Percentiles rank a stretch among this genome's conserved stretches.
Conservation (phyloP, 139 green algal species). For the Bryopsis sp. region DNA sequence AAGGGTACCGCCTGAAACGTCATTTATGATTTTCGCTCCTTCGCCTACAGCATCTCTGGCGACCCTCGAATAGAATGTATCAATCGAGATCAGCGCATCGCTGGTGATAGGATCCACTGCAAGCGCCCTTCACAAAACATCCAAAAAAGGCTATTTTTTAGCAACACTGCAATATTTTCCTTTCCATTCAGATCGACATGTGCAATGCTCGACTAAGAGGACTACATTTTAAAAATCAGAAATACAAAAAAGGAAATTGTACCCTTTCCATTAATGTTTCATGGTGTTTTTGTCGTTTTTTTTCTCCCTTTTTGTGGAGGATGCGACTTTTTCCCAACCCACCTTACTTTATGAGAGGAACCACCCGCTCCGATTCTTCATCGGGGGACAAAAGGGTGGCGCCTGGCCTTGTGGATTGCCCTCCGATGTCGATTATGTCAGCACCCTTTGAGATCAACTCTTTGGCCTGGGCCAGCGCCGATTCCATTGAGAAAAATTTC, state of each 20-base stretch:
- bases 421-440: slow-evolving; percentile 86
- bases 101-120: too few relatives aligned
- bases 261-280: too few relatives aligned
- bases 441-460: slow-evolving; percentile 66
- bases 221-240: too few relatives aligned
- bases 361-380: slow-evolving; percentile 66
- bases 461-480: slow-evolving; percentile 26
- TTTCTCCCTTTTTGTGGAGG: too few relatives aligned
- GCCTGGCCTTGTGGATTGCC: slow-evolving; percentile 86
- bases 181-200: too few relatives aligned
- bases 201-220: too few relatives aligned
- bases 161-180: too few relatives aligned
- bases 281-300: too few relatives aligned
- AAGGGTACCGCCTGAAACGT: slow-evolving; percentile 76
- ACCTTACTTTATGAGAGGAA: slow-evolving; percentile 71
- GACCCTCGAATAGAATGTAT: slow-evolving; percentile 87
- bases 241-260: too few relatives aligned
- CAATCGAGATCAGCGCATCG: slow-evolving; percentile 72
- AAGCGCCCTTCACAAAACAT: too few relatives aligned
- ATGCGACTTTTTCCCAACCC: neutral
- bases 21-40: slow-evolving; percentile 91
- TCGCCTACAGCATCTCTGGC: slow-evolving; percentile 52
- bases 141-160: too few relatives aligned
- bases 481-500: slow-evolving; percentile 8
- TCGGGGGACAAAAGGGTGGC: slow-evolving; percentile 39